Evolutionary conservation across 2,329 filamentous ascomycete species (phyloP), one percentile per base, ranked within the genome.

Genomic region (Cladosporium sp.): DNA sequence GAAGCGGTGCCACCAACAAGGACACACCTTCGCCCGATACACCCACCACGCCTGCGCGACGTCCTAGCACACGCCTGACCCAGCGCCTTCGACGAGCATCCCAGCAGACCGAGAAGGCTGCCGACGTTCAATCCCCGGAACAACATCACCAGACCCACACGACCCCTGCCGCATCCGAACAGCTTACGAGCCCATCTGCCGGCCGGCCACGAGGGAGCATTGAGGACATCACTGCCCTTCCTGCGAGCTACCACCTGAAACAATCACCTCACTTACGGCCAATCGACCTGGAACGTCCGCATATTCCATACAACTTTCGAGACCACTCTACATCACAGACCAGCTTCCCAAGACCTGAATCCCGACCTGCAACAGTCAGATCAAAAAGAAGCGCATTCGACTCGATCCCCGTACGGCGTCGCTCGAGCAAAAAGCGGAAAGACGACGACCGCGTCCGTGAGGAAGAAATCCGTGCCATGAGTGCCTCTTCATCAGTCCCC

Each of bases 391-490:
- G 69, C 74, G 61, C 65, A 74, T 65, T 57, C 60, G 72, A 54
- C 63, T 71, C 57, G 64, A 67, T 73, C 19, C 69, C 85, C 22
- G 69, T 80, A 45, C 80, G 83, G 52, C 83, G 84, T 54, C 88
- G 83, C 62, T 86, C 86, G 35, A 90, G 82, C 72, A 94, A 69
- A 57, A 67, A 88, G 70, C 83, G 84, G 61, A 84, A 85, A 58
- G 78, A 86, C 55, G 78, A 85, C 55, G 87, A 94, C 55, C 80
- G 82, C 63, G 78, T 85, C 52, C 80, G 92, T 51, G 91, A 95
- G 69, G 88, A 88, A 55, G 89, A 95, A 69, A 90, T 96, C 63
- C 87, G 84, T 64, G 83, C 88, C 48, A 88, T 96, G 86, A 86
- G 82, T 62, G 80, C 82, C 53, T 76, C 78, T 2, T 78, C 84